Conservation (phyloP, 768 basidiomycete genomes). For the Auriscalpium orientale region DNA sequence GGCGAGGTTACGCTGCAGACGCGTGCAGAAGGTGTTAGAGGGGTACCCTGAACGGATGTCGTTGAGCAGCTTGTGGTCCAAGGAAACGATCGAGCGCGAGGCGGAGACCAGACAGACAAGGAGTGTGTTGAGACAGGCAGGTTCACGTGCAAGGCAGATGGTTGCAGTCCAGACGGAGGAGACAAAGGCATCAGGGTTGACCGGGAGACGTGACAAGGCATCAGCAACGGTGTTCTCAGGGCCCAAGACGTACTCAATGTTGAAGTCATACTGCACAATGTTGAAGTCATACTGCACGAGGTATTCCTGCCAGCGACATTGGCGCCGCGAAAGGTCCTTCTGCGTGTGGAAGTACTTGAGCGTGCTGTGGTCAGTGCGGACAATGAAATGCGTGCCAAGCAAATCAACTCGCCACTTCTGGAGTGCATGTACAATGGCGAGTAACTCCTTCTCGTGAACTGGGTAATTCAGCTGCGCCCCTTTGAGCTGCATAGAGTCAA, state of each 20-base stretch:
- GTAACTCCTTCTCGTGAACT: slow-evolving; percentile 30
- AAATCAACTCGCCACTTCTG: slow-evolving; percentile 19
- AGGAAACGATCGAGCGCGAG: not conserved
- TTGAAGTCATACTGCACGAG: not conserved
- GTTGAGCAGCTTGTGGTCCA: not conserved
- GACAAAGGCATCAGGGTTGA: slow-evolving; percentile 1
- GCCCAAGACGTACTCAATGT: slow-evolving; percentile 31
- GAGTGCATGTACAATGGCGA: slow-evolving; percentile 27
- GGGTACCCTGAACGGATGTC: slow-evolving; percentile 6
- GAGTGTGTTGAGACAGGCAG: too few species aligned
- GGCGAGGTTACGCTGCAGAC: not conserved
- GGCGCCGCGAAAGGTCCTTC: slow-evolving; percentile 24
- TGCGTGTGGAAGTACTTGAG: slow-evolving; percentile 28
- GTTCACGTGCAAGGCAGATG: not conserved
- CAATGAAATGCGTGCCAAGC: slow-evolving; percentile 16
- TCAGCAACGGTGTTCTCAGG: slow-evolving; percentile 33
- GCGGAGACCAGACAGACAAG: not conserved
- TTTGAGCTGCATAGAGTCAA: too few species aligned
- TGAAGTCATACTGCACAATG: slow-evolving; percentile 13
- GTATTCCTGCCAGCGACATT: slow-evolving; percentile 12
- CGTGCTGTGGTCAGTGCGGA: slow-evolving; percentile 31
- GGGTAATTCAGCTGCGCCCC: slow-evolving; percentile 30
- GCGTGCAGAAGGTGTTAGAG: slow-evolving; percentile 5
- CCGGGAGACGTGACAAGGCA: slow-evolving; percentile 26
- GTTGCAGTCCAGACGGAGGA: not conserved